Conservation (phyloP, 345 rosid species). For the Kandelia obovata region DNA sequence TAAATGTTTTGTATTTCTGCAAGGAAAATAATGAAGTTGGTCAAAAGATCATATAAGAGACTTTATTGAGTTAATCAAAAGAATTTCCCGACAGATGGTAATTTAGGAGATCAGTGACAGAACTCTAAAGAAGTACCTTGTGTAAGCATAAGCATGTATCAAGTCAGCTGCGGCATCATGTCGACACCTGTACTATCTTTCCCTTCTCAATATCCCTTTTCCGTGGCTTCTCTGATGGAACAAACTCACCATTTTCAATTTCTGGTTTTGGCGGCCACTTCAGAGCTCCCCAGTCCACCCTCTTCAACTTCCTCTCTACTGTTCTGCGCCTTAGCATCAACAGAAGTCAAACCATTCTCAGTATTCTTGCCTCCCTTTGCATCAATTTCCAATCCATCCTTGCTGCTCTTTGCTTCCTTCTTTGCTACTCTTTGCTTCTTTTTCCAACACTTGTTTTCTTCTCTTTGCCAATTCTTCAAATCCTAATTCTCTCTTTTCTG, state of each 20-base stretch:
- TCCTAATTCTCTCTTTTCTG: conserved; percentile 40
- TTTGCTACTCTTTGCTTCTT: conserved; percentile 35
- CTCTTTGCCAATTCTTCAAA: conserved; percentile 22
- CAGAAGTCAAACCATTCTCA: conserved; percentile 7
- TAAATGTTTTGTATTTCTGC: conserved; percentile 72
- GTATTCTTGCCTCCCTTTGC: conserved; percentile 1
- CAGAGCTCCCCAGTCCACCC: conserved; percentile 64
- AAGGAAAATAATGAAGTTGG: conserved; percentile 1
- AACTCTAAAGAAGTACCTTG: conserved; percentile 72
- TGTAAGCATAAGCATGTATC: conserved; percentile 85
- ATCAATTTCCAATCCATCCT: conserved; percentile 4
- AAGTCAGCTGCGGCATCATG: conserved; percentile 99
- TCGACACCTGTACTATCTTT: conserved; percentile 70
- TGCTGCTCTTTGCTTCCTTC: conserved; percentile 2
- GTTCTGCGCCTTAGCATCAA: conserved; percentile 15
- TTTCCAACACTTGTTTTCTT: conserved; percentile 15
- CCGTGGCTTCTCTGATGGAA: conserved; percentile 30
- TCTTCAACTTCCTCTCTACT: conserved; percentile 64
- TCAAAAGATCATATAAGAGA: conserved; percentile 12
- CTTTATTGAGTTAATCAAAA: too few relatives aligned
- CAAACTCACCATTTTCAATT: conserved; percentile 49
- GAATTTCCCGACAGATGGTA: too few relatives aligned
- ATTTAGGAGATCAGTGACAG: not conserved
- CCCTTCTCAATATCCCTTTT: conserved; percentile 51
- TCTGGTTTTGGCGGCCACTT: conserved; percentile 48